A percentile compares a stretch with the other conserved stretches of the same genome.
Conservation (phyloP, 1,284 basidiomycete genomes). For the Meira nashicola region DNA sequence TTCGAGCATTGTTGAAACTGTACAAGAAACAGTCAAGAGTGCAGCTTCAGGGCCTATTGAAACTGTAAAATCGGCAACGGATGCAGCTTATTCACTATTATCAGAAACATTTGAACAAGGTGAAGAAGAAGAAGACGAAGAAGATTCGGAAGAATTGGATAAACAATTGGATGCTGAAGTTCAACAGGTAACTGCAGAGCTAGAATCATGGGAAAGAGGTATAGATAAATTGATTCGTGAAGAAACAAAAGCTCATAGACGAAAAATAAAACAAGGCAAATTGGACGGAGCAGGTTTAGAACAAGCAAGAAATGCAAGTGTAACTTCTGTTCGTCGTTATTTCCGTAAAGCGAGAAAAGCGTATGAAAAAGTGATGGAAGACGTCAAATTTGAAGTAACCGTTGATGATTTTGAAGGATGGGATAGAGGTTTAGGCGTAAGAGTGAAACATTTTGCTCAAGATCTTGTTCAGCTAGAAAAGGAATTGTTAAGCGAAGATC, state of each 20-base stretch:
- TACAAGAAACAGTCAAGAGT: too few species aligned
- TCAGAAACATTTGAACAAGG: neutral
- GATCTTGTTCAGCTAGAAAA: constrained; percentile 17
- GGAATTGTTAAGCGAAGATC: too few species aligned
- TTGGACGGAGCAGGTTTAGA: constrained; percentile 11
- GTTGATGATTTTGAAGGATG: constrained; percentile 45
- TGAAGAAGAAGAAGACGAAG: constrained; percentile 18
- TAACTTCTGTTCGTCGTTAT: constrained; percentile 34
- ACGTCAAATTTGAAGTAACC: constrained; percentile 39
- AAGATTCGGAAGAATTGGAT: constrained; percentile 35
- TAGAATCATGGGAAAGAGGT: constrained; percentile 39
- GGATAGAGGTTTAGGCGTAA: constrained; percentile 37
- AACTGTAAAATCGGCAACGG: too few species aligned
- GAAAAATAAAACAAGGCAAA: constrained; percentile 25
- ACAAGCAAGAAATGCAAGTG: constrained; percentile 20
- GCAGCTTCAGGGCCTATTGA: too few species aligned
- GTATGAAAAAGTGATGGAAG: constrained; percentile 37
- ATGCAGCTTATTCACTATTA: too few species aligned
- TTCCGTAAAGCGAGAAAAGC: constrained; percentile 25
- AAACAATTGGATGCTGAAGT: constrained; percentile 40
- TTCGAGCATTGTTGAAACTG: constrained; percentile 20
- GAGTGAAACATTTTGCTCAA: constrained; percentile 23
- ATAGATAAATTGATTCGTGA: constrained; percentile 34
- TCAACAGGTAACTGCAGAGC: constrained; percentile 28
- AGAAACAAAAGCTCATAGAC: constrained; percentile 22